Evolutionary conservation across 306 rosid species (phyloP), one percentile per base, ranked within the genome.

Genomic region (Gastrolobium villosum): DNA sequence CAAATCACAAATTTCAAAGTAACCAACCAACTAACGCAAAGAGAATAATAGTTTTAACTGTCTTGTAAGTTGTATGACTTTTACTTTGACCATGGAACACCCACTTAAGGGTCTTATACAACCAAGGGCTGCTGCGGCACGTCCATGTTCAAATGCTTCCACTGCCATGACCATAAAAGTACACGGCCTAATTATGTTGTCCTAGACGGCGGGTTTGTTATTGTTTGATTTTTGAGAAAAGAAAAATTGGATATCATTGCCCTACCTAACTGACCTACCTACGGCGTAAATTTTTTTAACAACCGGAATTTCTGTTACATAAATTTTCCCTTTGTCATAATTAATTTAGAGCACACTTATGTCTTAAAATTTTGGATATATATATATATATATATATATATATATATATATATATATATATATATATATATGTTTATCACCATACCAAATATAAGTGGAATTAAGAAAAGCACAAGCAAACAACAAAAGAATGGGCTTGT

Each of bases 11-110:
- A n/a, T 30, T 10, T 46, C 32, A 63, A 35, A 11, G 26, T 32
- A 7, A 59, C 60, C 41, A 72, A 79, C 45, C 60, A 57, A 45
- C 84, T 78, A 76, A 76, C 78, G 75, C 55, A 70, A 82, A 69
- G 73, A 35, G 65, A 62, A 5, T 60, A 78, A 66, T 35, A 77
- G 81, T 67, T 81, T 81, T 75, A 43, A 31, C 3, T 61, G 68
- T 61, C 79, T 75, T 45, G 34, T 15, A 37, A 63, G 37, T 10
- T 65, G n/a, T 31, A 2, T 65, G 41, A 69, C 35, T 59, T 70
- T 72, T 60, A 57, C 56, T 79, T 80, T 76, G 73, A 75, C 78
- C 50, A 45, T 55, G 20, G 32, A 53, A 62, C 5, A 39, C 59
- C 55, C n/a, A 72, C 41, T 36, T 52, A 20, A 20, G 26, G 26